These are phyloP conservation scores for Artemisia argyi DNA, from an alignment of 129 eudicot species.

Conservation along the genomic window DNA sequence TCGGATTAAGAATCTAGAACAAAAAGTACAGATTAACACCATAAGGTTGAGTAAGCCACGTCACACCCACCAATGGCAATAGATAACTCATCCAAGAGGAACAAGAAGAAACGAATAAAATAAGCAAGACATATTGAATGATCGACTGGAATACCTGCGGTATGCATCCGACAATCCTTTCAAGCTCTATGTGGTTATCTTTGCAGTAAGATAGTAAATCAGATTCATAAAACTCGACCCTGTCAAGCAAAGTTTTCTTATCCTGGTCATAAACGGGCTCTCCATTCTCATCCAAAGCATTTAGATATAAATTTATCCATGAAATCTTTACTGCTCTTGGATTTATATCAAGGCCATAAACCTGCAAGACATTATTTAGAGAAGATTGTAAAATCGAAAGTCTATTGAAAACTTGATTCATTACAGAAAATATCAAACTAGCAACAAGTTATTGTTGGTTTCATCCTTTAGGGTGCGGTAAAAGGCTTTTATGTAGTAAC, in stretches of 20 bases:
- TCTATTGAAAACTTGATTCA: not conserved
- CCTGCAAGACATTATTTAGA: conserved; percentile 46
- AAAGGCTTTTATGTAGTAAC: no score
- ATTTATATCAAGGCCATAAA: conserved; percentile 95
- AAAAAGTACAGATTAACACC: conserved; percentile 8
- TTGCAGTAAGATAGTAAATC: conserved; percentile 90
- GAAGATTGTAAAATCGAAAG: conserved; percentile 7
- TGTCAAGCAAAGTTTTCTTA: conserved; percentile 87
- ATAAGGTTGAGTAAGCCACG: not conserved
- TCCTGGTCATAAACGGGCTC: conserved; percentile 77
- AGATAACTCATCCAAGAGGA: not conserved
- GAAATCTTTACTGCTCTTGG: conserved; percentile 95
- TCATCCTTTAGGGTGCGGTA: no score
- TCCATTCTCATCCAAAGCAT: conserved; percentile 93
- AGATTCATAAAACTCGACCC: conserved; percentile 93
- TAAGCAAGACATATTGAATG: conserved; percentile 8
- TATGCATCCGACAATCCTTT: conserved; percentile 95
- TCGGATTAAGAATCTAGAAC: conserved; percentile 91
- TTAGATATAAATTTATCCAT: conserved; percentile 89
- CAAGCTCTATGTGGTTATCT: conserved; percentile 88
- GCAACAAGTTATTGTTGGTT: not conserved
- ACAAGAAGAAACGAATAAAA: conserved; percentile 4
- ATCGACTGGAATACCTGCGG: conserved; percentile 70
- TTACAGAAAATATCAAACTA: not conserved
- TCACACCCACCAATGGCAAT: not conserved